Conservation (phyloP, 176 grass and related monocot species). For the Avena insularis region DNA sequence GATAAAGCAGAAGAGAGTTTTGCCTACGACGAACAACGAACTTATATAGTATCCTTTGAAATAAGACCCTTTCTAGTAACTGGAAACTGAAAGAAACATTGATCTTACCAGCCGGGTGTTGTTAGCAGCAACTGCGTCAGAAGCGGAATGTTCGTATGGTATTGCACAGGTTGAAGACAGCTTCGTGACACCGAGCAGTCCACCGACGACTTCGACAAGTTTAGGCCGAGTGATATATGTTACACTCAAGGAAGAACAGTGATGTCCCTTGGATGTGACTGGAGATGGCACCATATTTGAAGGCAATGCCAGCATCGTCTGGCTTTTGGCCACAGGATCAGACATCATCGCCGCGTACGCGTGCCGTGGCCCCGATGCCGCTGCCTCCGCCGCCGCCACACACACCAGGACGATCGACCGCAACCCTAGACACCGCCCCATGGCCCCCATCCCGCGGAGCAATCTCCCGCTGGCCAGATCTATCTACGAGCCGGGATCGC, state of each 20-base stretch:
- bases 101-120: slow-evolving; percentile 53
- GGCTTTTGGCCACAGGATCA: slow-evolving; percentile 38
- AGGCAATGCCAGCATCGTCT: slow-evolving; percentile 36
- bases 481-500: slow-evolving; percentile 36
- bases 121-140: slow-evolving; percentile 40
- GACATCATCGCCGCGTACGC: slow-evolving; percentile 22
- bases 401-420: slow-evolving; percentile 38
- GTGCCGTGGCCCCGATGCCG: too few species aligned
- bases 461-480: slow-evolving; percentile 37
- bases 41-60: neutral
- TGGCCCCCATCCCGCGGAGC: slow-evolving; percentile 38
- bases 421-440: neutral
- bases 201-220: slow-evolving; percentile 52
- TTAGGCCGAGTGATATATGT: slow-evolving; percentile 40
- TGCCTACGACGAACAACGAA: slow-evolving; percentile 26
- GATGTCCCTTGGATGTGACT: slow-evolving; percentile 22
- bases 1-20: slow-evolving; percentile 56
- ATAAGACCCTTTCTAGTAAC: neutral
- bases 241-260: slow-evolving; percentile 48
- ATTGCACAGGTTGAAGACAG: slow-evolving; percentile 49
- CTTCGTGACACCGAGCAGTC: slow-evolving; percentile 58
- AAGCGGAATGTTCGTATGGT: slow-evolving; percentile 14
- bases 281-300: slow-evolving; percentile 49
- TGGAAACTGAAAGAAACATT: slow-evolving; percentile 15
- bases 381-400: slow-evolving; percentile 3